Base-by-base conservation (phyloP, 179 eudicot species). In the Vitellaria paradoxa region DNA sequence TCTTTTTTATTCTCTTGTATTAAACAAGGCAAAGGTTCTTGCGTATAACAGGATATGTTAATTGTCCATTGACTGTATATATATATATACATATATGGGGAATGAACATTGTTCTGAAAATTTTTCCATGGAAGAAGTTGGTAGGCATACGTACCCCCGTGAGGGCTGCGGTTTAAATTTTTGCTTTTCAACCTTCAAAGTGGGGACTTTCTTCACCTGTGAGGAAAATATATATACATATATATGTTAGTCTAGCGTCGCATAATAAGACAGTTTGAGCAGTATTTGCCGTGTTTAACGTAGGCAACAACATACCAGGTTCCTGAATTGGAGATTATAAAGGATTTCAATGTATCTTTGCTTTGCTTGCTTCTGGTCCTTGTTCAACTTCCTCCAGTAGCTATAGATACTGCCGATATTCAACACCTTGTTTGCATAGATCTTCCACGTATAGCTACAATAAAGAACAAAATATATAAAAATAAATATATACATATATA, bases 361-460 rank as follows among this genome's bases (percentile, higher is more conserved):
- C 77, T 85, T 88, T 0, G 90, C 92, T 64, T 71, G 85, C 60
- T 82, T 87, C 74, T 82, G 85, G 66, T 82, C 83, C 66, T 82
- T 83, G 83, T 85, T 83, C 52, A 88, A 18, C 67, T 80, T 86
- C 76, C 78, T 88, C 92, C 92, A 88, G 73, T 85, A 87, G 57
- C 83, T 73, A 68, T 87, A 86, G 5, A 82, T 75, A 26, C 73
- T 81, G 14, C 92, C 88, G 88, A 88, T 88, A 61, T 88, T 85
- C 85, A 88, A 65, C 74, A 85, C 87, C 70, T 82, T 86, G 69
- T 86, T 82, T 63, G 91, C 91, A 77, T 88, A 88, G 37, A 86
- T 88, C 87, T 88, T 88, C 91, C 91, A 88, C 26, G 91, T 88
- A 56, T 86, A 88, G 83, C 91, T 88, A 86, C 81, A 63, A 49